Percentiles rank a stretch among this genome's conserved stretches.
phyloP scores from a whole-genome alignment of 331 rosid species.

The Acacia pycnantha region DNA sequence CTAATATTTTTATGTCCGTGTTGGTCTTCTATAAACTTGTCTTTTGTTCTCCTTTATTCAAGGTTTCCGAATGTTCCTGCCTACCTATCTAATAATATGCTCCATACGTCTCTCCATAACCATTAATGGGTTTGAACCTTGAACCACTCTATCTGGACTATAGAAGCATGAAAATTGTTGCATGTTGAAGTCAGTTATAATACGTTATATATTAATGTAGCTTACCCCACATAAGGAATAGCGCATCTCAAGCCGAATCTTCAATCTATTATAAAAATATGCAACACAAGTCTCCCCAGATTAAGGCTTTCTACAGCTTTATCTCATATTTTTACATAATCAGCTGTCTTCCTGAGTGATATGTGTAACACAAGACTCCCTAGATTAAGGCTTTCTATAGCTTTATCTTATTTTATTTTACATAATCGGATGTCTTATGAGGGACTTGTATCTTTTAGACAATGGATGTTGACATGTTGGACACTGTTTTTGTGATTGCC shows the following conservation, averaged over 20 bases:
- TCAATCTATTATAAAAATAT: neutral
- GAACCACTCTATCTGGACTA: neutral
- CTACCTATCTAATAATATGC: neutral
- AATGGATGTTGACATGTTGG: conserved; percentile 7
- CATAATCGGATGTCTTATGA: neutral
- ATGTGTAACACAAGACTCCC: neutral
- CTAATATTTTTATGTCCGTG: neutral
- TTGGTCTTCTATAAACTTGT: neutral
- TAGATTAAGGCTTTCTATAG: neutral
- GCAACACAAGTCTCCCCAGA: neutral
- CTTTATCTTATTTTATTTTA: neutral
- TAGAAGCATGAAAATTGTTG: neutral
- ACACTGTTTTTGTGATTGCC: neutral
- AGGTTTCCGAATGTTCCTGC: conserved; percentile 20
- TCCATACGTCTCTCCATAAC: neutral
- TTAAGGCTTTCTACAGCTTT: neutral
- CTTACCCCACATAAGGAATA: neutral
- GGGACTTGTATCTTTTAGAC: neutral
- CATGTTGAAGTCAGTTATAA: neutral
- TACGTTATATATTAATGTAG: neutral
- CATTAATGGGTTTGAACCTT: neutral
- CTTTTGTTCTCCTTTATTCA: conserved; percentile 14
- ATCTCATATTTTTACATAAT: neutral
- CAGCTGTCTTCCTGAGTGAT: neutral
- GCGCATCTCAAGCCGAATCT: neutral